These are phyloP conservation scores for Myxozyma vanderwaltii DNA, from an alignment of 805 yeast species.

Conservation along the genomic window DNA sequence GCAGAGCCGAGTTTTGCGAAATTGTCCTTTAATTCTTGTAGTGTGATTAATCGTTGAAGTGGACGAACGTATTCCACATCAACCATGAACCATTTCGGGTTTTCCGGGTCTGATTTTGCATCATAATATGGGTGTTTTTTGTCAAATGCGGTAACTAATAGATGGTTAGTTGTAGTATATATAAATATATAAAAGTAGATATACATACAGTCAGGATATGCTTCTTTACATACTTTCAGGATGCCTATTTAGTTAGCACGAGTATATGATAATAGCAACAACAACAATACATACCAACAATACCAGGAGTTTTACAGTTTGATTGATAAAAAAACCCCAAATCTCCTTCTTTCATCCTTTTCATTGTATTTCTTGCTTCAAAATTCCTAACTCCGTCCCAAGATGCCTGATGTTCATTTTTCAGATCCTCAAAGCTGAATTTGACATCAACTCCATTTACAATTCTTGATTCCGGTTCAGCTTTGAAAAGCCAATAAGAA, in stretches of 20 bases:
- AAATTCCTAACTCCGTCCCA: constrained; percentile 66
- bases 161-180: background rate
- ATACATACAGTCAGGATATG: constrained; percentile 40
- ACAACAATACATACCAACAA: constrained; percentile 47
- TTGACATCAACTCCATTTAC: constrained; percentile 55
- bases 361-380: constrained; percentile 57
- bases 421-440: constrained; percentile 51
- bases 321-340: constrained; percentile 57
- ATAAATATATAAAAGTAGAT: background rate
- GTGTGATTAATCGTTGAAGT: constrained; percentile 47
- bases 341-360: constrained; percentile 52
- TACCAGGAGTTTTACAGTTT: constrained; percentile 56
- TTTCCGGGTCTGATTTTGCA: constrained; percentile 47
- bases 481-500: constrained; percentile 56
- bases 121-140: constrained; percentile 52
- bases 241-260: no score
- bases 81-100: constrained; percentile 62
- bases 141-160: constrained; percentile 45
- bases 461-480: constrained; percentile 55
- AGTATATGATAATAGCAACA: no score
- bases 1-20: background rate
- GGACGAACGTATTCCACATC: constrained; percentile 51
- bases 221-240: constrained; percentile 38
- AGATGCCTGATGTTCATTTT: constrained; percentile 42
- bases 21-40: constrained; percentile 47